Evolutionary conservation across 345 rosid species (phyloP).

Genomic region (Arabidopsis thaliana): TAIR10.1 NC_003074.8:21438501-21439000

Average conservation of each 20-base stretch:
- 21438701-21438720: slow-evolving; percentile 91
- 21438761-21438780: slow-evolving; percentile 97
- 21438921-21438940: not conserved
- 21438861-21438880: not conserved
- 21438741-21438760: slow-evolving; percentile 94
- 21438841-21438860: slow-evolving; percentile 21
- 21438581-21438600: slow-evolving; percentile 73
- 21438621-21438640: slow-evolving; percentile 81
- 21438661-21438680: slow-evolving; percentile 95
- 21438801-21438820: slow-evolving; percentile 8
- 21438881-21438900: slow-evolving; percentile 4
- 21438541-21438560: slow-evolving; percentile 89
- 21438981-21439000: not conserved
- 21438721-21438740: slow-evolving; percentile 99
- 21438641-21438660: slow-evolving; percentile 82
- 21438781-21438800: slow-evolving; percentile 9
- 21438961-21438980: slow-evolving; percentile 3
- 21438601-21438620: slow-evolving; percentile 60
- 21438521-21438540: slow-evolving; percentile 83
- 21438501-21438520: slow-evolving; percentile 84
- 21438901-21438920: not conserved
- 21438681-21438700: slow-evolving; percentile 90
- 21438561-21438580: slow-evolving; percentile 80
- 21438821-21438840: not conserved
- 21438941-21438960: slow-evolving; percentile 11